Evolutionary conservation across 768 basidiomycete species (phyloP).

Genomic region (Butyriboletus loyo): DNA sequence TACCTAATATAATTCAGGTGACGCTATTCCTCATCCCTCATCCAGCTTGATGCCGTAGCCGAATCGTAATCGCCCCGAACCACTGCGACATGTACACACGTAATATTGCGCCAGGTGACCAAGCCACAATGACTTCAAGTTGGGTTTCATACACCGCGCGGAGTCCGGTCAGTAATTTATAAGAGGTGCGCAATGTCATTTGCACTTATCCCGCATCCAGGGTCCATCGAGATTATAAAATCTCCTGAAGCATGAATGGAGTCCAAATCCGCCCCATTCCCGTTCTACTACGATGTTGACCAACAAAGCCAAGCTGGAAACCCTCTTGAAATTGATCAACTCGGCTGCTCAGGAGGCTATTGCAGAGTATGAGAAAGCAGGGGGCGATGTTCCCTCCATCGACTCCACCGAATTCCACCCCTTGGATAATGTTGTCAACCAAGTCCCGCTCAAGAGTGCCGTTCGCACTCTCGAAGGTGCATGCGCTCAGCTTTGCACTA

Average conservation of each 20-base stretch:
- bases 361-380: constrained; percentile 30
- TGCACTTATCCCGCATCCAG: no score
- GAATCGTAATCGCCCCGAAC: no score
- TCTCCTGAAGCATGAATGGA: neutral
- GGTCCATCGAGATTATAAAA: neutral
- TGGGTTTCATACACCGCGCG: no score
- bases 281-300: constrained; percentile 11
- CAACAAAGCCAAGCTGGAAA: constrained; percentile 23
- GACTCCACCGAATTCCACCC: constrained; percentile 34
- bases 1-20: no score
- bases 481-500: constrained; percentile 34
- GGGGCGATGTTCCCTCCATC: constrained; percentile 32
- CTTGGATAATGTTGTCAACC: constrained; percentile 30
- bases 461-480: constrained; percentile 35
- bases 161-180: no score
- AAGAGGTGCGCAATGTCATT: no score
- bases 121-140: no score
- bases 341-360: constrained; percentile 33
- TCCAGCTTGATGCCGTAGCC: no score
- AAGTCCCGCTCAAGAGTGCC: constrained; percentile 21
- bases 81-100: no score
- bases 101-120: no score
- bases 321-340: constrained; percentile 32
- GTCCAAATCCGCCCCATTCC: no score
- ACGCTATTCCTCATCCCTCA: no score